Conservation (phyloP, 495 filamentous ascomycete genomes). For the Penicillium ucsense region DNA sequence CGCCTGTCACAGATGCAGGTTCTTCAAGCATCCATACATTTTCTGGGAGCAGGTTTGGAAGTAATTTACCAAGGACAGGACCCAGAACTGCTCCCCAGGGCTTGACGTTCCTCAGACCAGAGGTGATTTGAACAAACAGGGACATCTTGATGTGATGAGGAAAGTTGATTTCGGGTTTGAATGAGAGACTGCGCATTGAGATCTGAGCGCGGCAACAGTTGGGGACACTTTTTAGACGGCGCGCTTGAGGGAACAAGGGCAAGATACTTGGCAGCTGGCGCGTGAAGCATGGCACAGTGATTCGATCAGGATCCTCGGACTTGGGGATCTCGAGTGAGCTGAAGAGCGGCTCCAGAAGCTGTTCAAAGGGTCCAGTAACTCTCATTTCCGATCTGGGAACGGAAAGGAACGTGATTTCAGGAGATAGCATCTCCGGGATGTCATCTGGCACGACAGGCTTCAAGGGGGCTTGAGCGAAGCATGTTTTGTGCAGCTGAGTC, state of each 20-base stretch:
- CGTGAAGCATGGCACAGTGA: not conserved
- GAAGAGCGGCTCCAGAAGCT: not conserved
- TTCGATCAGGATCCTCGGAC: not conserved
- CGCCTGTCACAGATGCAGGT: not conserved
- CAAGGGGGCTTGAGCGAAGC: not conserved
- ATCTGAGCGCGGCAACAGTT: not conserved
- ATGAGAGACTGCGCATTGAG: not conserved
- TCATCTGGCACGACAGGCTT: not conserved
- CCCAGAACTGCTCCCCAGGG: not conserved
- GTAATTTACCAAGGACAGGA: not conserved
- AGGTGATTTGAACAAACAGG: not conserved
- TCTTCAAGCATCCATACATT: not conserved
- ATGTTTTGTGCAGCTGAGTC: not conserved
- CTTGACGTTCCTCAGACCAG: not conserved
- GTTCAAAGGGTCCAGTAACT: not conserved
- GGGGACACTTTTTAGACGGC: not conserved
- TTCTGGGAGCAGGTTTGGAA: not conserved
- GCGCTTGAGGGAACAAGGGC: not conserved
- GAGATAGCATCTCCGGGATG: not conserved
- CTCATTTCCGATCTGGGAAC: not conserved
- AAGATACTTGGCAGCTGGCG: not conserved
- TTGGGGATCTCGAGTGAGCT: not conserved
- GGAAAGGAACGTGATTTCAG: not conserved
- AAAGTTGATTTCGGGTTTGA: not conserved
- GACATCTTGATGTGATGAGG: not conserved